Conservation (phyloP, 352 stramenopile species). For the Plasmopara muralis region DNA sequence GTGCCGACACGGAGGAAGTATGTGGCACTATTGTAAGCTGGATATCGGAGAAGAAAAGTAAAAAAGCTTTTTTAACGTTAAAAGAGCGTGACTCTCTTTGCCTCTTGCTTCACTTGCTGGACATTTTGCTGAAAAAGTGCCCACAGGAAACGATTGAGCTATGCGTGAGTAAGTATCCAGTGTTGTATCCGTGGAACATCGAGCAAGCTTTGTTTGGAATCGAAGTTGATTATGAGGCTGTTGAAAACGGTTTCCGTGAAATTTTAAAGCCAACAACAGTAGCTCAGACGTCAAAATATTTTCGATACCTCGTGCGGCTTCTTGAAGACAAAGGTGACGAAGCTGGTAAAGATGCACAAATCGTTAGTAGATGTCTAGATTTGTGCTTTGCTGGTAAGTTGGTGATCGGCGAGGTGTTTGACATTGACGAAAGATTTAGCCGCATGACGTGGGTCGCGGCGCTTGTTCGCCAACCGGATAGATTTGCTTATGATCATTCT, state of each 20-base stretch:
- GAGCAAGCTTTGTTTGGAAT: slow-evolving; percentile 69
- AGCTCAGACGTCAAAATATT: slow-evolving; percentile 57
- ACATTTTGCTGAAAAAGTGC: slow-evolving; percentile 78
- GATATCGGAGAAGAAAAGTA: slow-evolving; percentile 58
- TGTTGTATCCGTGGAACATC: slow-evolving; percentile 76
- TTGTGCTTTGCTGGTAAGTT: slow-evolving; percentile 47
- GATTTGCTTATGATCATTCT: slow-evolving; percentile 44
- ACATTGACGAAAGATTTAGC: slow-evolving; percentile 21
- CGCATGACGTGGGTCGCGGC: slow-evolving; percentile 35
- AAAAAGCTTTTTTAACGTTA: slow-evolving; percentile 38
- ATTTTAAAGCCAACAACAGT: slow-evolving; percentile 34
- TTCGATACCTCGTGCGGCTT: slow-evolving; percentile 60
- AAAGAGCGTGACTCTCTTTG: slow-evolving; percentile 61
- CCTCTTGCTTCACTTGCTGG: slow-evolving; percentile 66
- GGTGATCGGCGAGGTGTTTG: slow-evolving; percentile 50
- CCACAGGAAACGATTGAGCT: slow-evolving; percentile 61
- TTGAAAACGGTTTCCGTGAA: slow-evolving; percentile 13
- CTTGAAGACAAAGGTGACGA: slow-evolving; percentile 40
- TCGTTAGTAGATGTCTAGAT: slow-evolving; percentile 60
- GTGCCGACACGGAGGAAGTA: slow-evolving; percentile 60
- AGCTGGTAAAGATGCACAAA: slow-evolving; percentile 34
- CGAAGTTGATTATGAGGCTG: slow-evolving; percentile 32
- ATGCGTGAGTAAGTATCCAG: slow-evolving; percentile 62
- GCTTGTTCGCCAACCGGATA: slow-evolving; percentile 39
- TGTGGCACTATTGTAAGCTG: slow-evolving; percentile 77